These are phyloP conservation scores for Skeletonema tropicum DNA, from an alignment of 108 stramenopile genomes.

Conservation along the genomic window DNA sequence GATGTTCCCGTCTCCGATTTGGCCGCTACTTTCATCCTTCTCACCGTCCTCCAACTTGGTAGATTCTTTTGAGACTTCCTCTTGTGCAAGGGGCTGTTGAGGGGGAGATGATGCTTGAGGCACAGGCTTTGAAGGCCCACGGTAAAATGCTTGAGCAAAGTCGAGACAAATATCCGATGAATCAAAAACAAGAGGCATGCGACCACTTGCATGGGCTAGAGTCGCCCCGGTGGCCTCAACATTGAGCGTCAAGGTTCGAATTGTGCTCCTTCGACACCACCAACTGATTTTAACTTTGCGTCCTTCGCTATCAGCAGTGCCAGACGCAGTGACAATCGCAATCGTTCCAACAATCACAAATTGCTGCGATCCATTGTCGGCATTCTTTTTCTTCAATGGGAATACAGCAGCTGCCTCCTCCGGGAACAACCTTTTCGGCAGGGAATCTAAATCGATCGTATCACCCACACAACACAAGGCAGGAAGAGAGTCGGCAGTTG, in stretches of 20 bases:
- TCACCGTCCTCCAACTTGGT: not conserved
- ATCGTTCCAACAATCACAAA: constrained; percentile 42
- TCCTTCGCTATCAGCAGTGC: not conserved
- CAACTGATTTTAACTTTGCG: constrained; percentile 58
- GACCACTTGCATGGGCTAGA: constrained; percentile 45
- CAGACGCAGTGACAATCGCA: constrained; percentile 28
- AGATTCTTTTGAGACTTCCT: constrained; percentile 2
- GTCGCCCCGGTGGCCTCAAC: constrained; percentile 66
- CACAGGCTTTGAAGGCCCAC: constrained; percentile 27
- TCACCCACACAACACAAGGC: constrained; percentile 33
- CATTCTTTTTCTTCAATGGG: constrained; percentile 17
- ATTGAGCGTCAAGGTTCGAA: constrained; percentile 74
- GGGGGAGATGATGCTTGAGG: not conserved
- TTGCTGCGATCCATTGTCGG: constrained; percentile 5
- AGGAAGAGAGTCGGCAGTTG: not conserved
- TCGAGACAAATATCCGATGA: constrained; percentile 62
- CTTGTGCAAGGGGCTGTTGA: not conserved
- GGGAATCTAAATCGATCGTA: constrained; percentile 30
- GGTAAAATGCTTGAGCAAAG: constrained; percentile 78
- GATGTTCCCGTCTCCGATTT: not conserved
- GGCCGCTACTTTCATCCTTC: not conserved
- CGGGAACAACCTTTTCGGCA: constrained; percentile 23
- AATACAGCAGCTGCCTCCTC: constrained; percentile 30
- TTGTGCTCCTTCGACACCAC: constrained; percentile 58
- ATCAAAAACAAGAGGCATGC: constrained; percentile 58